phyloP scores from a whole-genome alignment of 176 grass and related monocot species.

The Ensete ventricosum region DNA sequence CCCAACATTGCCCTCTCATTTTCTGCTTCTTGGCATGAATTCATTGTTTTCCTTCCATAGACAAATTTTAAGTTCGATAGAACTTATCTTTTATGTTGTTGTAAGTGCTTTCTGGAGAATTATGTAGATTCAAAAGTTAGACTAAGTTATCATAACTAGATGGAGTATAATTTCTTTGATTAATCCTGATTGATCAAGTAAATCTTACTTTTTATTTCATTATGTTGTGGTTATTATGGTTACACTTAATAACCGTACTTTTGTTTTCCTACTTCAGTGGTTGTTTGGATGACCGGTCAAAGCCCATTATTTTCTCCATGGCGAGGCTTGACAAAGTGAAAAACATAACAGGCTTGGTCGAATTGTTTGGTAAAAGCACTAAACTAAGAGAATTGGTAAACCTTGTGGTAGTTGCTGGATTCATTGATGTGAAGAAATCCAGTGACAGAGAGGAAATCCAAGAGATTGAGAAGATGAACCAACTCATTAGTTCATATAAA shows the following conservation, averaged over 20 bases:
- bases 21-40: too few relatives aligned
- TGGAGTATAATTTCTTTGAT: background rate
- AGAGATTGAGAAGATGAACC: conserved; percentile 97
- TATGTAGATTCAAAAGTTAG: background rate
- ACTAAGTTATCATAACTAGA: background rate
- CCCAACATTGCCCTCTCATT: too few relatives aligned
- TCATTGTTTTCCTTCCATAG: background rate
- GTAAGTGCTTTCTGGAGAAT: too few relatives aligned
- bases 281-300: conserved; percentile 67
- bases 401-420: conserved; percentile 87
- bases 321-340: conserved; percentile 89
- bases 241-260: background rate
- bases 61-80: background rate
- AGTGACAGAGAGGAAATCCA: conserved; percentile 81
- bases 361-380: conserved; percentile 54
- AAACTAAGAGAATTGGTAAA: conserved; percentile 68
- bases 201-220: background rate
- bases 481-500: conserved; percentile 57
- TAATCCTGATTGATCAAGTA: background rate
- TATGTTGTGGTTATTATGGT: background rate
- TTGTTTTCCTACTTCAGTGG: conserved; percentile 37
- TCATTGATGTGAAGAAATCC: conserved; percentile 67
- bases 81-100: too few relatives aligned
- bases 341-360: conserved; percentile 92
- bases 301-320: conserved; percentile 98